A percentile compares a stretch with the other conserved stretches of the same genome.
phyloP scores from a whole-genome alignment of 768 basidiomycete genomes.

The Kwoniella dejecticola region DNA sequence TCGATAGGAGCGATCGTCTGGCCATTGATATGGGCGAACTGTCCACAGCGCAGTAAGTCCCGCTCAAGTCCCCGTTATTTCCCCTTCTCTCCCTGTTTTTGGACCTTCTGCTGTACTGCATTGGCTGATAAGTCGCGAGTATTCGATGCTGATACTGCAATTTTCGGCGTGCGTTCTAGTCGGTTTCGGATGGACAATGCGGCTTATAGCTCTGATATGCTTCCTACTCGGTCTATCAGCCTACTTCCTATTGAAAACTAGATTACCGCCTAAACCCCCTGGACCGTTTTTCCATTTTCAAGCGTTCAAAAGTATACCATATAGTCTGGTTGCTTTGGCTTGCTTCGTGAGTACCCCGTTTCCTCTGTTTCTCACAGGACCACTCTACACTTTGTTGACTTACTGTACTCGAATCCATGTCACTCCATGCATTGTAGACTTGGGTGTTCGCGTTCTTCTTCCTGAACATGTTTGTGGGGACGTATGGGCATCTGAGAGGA shows the following conservation, averaged over 20 bases:
- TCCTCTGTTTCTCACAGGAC: too few relatives aligned
- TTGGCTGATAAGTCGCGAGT: too few relatives aligned
- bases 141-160: too few relatives aligned
- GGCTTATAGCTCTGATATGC: slow-evolving; percentile 33
- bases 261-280: slow-evolving; percentile 38
- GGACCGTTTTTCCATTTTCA: slow-evolving; percentile 31
- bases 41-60: slow-evolving; percentile 4
- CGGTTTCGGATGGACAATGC: slow-evolving; percentile 38
- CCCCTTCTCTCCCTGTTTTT: too few relatives aligned
- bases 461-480: slow-evolving; percentile 32
- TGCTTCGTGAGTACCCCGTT: slow-evolving; percentile 21
- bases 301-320: slow-evolving; percentile 26
- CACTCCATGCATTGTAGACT: slow-evolving; percentile 17
- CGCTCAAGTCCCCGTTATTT: too few relatives aligned
- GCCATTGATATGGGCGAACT: slow-evolving; percentile 13
- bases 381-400: too few relatives aligned
- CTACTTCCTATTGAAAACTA: slow-evolving; percentile 31
- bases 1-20: slow-evolving; percentile 14
- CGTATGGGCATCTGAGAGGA: slow-evolving; percentile 25
- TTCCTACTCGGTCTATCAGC: slow-evolving; percentile 9
- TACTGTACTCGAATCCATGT: background rate
- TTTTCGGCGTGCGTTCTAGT: slow-evolving; percentile 17
- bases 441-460: slow-evolving; percentile 30
- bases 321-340: slow-evolving; percentile 15
- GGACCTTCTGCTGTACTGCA: too few relatives aligned